phyloP scores from a whole-genome alignment of 176 grass and related monocot species.

The Dendrocalamus sinicus region DNA sequence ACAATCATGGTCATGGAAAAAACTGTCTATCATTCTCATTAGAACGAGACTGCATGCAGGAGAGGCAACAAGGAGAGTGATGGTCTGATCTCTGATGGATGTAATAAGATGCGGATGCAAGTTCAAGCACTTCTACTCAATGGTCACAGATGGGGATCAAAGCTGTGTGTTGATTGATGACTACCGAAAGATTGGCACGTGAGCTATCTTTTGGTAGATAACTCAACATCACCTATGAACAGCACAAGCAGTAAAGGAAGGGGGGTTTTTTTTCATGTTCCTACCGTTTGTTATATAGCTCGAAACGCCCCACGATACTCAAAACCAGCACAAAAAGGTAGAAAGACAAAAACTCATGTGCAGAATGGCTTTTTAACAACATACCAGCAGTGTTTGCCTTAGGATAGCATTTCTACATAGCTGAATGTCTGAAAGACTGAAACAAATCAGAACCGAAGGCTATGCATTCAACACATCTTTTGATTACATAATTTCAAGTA shows the following conservation, averaged over 20 bases:
- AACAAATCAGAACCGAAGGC: not conserved
- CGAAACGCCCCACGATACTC: not conserved
- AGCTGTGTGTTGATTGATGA: not conserved
- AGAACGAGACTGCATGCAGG: slow-evolving; percentile 5
- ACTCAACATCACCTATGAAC: not conserved
- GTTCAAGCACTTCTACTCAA: slow-evolving; percentile 9
- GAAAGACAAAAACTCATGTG: not conserved
- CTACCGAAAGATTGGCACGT: slow-evolving; percentile 4
- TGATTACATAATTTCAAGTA: slow-evolving; percentile 1
- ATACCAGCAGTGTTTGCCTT: not conserved
- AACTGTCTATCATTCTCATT: not conserved
- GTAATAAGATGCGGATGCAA: slow-evolving; percentile 29
- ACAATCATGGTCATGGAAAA: slow-evolving; percentile 5
- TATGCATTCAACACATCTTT: not conserved
- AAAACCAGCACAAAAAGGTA: not conserved
- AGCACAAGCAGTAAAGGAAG: not conserved
- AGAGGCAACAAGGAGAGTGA: slow-evolving; percentile 14
- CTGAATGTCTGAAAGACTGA: not conserved
- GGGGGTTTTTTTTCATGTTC: not conserved
- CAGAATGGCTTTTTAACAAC: not conserved
- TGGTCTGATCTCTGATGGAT: slow-evolving; percentile 3
- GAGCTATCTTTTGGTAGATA: not conserved
- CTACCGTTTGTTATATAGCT: not conserved
- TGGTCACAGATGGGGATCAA: slow-evolving; percentile 20
- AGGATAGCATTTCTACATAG: not conserved